These are phyloP conservation scores for Meyerozyma elateridarum DNA, from an alignment of 1,139 yeast species.

Conservation along the genomic window DNA sequence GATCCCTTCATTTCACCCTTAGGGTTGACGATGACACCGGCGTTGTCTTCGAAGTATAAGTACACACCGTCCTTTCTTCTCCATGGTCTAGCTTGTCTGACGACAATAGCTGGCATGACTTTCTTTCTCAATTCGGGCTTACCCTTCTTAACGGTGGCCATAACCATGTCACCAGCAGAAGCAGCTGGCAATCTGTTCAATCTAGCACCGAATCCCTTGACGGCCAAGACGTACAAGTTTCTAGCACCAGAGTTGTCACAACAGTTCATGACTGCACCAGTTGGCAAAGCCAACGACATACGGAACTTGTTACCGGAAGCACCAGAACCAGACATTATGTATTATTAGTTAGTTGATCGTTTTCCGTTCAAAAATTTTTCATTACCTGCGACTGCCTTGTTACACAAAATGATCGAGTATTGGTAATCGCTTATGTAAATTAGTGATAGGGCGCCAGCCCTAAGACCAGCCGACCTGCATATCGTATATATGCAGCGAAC, in stretches of 20 bases:
- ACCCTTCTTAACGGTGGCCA: constrained; percentile 99
- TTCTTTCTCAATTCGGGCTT: constrained; percentile 99
- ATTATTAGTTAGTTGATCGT: constrained; percentile 13
- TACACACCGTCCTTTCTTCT: constrained; percentile 99
- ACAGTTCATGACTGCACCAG: constrained; percentile 99
- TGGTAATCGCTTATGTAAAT: constrained; percentile 7
- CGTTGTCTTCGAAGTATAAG: constrained; percentile 99
- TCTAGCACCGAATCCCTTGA: constrained; percentile 99
- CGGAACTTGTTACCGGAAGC: constrained; percentile 99
- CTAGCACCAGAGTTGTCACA: constrained; percentile 99
- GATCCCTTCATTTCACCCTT: constrained; percentile 99
- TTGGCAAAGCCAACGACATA: constrained; percentile 99
- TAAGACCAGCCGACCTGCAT: too few species aligned
- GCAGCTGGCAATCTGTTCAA: constrained; percentile 99
- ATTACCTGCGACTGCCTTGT: too few species aligned
- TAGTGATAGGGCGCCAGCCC: constrained; percentile 13
- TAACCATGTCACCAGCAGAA: constrained; percentile 99
- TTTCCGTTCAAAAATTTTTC: constrained; percentile 13
- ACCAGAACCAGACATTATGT: constrained; percentile 77
- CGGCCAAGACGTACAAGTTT: constrained; percentile 98
- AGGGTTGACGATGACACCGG: constrained; percentile 99
- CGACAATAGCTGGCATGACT: constrained; percentile 99
- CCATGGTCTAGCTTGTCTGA: constrained; percentile 99
- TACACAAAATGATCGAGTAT: constrained; percentile 3
- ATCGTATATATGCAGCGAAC: too few species aligned